Percentiles rank a stretch among this genome's conserved stretches.
Evolutionary conservation across 1,284 basidiomycete species (phyloP).

Genomic region (Melampsora americana): DNA sequence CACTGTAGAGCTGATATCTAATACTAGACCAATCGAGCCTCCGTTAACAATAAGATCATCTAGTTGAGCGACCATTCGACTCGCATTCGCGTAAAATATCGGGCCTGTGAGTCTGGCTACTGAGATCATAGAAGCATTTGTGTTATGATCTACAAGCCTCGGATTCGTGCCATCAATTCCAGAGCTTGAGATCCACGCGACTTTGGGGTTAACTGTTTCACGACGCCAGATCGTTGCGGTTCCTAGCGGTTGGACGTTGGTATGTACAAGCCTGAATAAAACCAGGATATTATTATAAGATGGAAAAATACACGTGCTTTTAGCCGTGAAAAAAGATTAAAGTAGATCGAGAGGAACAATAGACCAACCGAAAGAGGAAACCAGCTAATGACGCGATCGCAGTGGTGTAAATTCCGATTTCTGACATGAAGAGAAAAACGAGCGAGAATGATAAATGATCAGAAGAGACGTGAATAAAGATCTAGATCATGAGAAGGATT

Average conservation of each 20-base stretch:
- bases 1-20: not conserved
- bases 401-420: constrained; percentile 12
- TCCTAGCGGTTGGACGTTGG: not conserved
- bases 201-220: not conserved
- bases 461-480: not conserved
- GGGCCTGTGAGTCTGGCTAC: not conserved
- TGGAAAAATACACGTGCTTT: not conserved
- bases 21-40: not conserved
- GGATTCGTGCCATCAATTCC: not conserved
- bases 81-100: not conserved
- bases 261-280: not conserved
- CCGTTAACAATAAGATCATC: not conserved
- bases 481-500: not conserved
- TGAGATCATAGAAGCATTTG: not conserved
- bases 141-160: not conserved
- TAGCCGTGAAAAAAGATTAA: not conserved
- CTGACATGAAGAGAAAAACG: not conserved
- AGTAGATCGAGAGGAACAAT: not conserved
- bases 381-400: constrained; percentile 1
- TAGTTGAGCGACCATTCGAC: not conserved
- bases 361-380: not conserved
- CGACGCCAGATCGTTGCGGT: not conserved
- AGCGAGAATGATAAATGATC: not conserved
- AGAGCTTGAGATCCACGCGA: not conserved
- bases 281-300: not conserved